Base-by-base conservation (phyloP, 192 early-diverging fungal genomes). In the Powellomyces hirtus region DNA sequence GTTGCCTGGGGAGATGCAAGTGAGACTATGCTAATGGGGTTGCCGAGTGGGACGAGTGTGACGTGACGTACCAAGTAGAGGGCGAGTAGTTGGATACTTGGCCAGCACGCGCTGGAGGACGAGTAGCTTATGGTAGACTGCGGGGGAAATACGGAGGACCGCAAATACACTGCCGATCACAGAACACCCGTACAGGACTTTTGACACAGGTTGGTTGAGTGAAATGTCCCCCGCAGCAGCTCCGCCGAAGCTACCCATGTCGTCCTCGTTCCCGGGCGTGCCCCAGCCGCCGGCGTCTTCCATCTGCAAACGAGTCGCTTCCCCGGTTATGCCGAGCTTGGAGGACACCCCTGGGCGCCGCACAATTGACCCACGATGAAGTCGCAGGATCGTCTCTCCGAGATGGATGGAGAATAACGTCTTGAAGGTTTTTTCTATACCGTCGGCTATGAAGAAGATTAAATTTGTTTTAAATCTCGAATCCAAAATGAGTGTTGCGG, bases 321-420 rank as follows among this genome's bases (percentile, higher is more conserved):
- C n/a, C 5, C 14, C 2, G n/a, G 46, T 49, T n/a, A n/a, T n/a
- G n/a, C n/a, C n/a, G n/a, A n/a, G n/a, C n/a, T n/a, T n/a, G n/a
- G n/a, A n/a, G n/a, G n/a, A n/a, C n/a, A n/a, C n/a, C n/a, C n/a
- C n/a, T n/a, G 40, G 40, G 7, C 51, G 49, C 18, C 14, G 6
- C 1, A 20, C 35, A 26, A 40, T 31, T 16, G 27, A 65, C 31
- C 66, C 75, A 36, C 57, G 46, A 14, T 65, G 74, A 18, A 79
- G 64, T 5, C 68, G 50, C 53, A 51, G 35, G 31, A 74, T 49
- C 2, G 59, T 27, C 53, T 79, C 74, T 13, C 78, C 78, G 16
- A 79, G 45, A 40, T 75, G 27, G 44, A 71, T 50, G 11, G 62
- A 37, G 44, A 79, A 79, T 4, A 26, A 13, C 0, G 66, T 49